Base-by-base conservation (phyloP, 164 flowering plant species). In the Vitis rotundifolia region DNA sequence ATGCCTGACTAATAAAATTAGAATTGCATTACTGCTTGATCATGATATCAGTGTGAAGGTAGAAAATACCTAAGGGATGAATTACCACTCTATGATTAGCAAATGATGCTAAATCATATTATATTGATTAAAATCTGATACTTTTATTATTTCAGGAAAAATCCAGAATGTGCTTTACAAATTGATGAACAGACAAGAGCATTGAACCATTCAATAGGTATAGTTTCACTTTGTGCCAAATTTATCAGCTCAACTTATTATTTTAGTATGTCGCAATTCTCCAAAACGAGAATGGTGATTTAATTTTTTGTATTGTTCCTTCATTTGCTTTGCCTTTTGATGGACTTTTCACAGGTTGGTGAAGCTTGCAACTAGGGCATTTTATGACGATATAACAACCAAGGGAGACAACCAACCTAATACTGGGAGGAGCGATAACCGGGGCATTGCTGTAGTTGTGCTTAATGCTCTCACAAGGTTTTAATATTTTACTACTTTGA, bases 391-490 rank as follows among this genome's bases (percentile, higher is more conserved):
- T 58, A 55, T 80, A 29, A 80, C 85, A 0, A 79, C 80, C 3
- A 80, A 78, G 64, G 85, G 87, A 0, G 85, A 82, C 10, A 80
- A 78, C 77, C 97, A 90, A 79, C 93, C 88, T 2, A 93, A 90
- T 76, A 79, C 81, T 5, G 94, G 89, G 37, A 77, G 97, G 63
- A 85, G 97, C 49, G 98, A 93, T 57, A 95, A 93, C 68, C 75
- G 97, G 53, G 98, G 99, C 63, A 89, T 93, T 73, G 98, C 95
- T 11, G 99, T 95, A 0, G 97, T 95, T 15, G 86, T 93, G 28
- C 99, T 93, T 16, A 97, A 95, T 57, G 95, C 99, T 11, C 91
- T 95, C 37, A 91, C 99, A 0, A 91, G 97, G 99, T 90, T 61
- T 19, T 2, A 18, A 8, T 14, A 49, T 0, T 66, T 15, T 0